phyloP scores from a whole-genome alignment of 2,329 filamentous ascomycete genomes.

The Didymella arachidicola region DNA sequence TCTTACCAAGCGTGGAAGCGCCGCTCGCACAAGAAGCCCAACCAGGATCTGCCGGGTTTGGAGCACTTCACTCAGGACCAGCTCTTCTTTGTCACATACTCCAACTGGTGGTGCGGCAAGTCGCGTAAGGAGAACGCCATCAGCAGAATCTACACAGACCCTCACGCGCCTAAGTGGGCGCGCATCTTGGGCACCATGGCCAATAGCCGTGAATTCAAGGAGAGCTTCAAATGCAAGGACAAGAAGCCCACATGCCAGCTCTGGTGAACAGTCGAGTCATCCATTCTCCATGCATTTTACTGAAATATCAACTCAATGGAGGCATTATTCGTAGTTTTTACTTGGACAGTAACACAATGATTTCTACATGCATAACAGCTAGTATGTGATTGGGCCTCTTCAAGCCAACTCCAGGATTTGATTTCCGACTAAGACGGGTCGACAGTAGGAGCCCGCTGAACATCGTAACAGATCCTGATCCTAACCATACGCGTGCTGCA shows the following conservation, averaged over 20 bases:
- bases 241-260: slow-evolving; percentile 74
- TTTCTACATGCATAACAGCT: not conserved
- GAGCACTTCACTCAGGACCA: slow-evolving; percentile 71
- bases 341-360: not conserved
- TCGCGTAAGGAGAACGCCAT: slow-evolving; percentile 65
- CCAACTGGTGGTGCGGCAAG: slow-evolving; percentile 73
- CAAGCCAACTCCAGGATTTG: not conserved
- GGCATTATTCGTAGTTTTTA: not conserved
- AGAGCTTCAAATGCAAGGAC: slow-evolving; percentile 70
- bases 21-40: slow-evolving; percentile 60
- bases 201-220: slow-evolving; percentile 72
- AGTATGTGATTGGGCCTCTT: not conserved
- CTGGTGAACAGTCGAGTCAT: slow-evolving; percentile 59
- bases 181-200: slow-evolving; percentile 67
- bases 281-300: not conserved
- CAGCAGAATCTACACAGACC: slow-evolving; percentile 66
- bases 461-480: not conserved
- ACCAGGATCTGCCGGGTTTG: slow-evolving; percentile 61
- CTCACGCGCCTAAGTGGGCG: slow-evolving; percentile 70
- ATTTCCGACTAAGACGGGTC: not conserved
- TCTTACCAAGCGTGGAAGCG: slow-evolving; percentile 72
- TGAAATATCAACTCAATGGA: not conserved
- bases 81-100: slow-evolving; percentile 72
- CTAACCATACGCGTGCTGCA: slow-evolving; percentile 50
- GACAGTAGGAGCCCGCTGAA: not conserved